These are phyloP conservation scores for Leishmania amazonensis DNA, from an alignment of 208 protist species.

Conservation along the genomic window DNA sequence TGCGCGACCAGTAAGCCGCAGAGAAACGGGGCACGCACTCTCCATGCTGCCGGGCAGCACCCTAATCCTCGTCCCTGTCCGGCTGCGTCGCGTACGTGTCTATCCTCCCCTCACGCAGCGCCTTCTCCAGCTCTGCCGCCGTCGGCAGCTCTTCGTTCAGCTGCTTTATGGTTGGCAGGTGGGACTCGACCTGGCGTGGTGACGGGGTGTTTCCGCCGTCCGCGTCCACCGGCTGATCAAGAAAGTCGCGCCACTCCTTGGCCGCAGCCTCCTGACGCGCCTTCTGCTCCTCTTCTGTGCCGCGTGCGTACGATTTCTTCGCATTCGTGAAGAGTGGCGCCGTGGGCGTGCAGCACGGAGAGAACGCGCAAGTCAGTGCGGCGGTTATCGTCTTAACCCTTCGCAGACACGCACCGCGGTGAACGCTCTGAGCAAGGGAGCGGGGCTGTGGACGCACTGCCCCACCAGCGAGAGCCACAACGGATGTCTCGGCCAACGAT, in stretches of 20 bases:
- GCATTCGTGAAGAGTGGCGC: conserved; percentile 40
- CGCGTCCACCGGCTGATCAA: conserved; percentile 27
- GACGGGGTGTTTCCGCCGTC: conserved; percentile 28
- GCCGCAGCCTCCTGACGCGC: conserved; percentile 8
- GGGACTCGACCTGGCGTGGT: conserved; percentile 30
- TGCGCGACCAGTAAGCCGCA: background rate
- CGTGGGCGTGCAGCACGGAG: background rate
- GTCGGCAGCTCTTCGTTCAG: conserved; percentile 73
- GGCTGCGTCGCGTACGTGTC: conserved; percentile 30
- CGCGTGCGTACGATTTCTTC: conserved; percentile 29
- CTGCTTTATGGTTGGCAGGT: conserved; percentile 57
- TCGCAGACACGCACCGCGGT: background rate
- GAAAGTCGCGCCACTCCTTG: conserved; percentile 33
- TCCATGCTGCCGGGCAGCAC: background rate
- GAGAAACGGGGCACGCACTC: background rate
- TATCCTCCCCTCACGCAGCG: conserved; percentile 37
- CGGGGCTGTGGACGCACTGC: background rate
- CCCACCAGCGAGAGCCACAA: background rate
- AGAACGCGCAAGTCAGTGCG: background rate
- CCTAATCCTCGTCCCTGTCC: conserved; percentile 35
- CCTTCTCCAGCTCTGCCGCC: conserved; percentile 46
- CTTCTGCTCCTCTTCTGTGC: conserved; percentile 34
- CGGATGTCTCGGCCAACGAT: background rate
- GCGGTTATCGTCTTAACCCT: background rate
- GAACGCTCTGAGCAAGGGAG: background rate